Conservation (phyloP, 139 green algal species). For the Closterium sp. region DNA sequence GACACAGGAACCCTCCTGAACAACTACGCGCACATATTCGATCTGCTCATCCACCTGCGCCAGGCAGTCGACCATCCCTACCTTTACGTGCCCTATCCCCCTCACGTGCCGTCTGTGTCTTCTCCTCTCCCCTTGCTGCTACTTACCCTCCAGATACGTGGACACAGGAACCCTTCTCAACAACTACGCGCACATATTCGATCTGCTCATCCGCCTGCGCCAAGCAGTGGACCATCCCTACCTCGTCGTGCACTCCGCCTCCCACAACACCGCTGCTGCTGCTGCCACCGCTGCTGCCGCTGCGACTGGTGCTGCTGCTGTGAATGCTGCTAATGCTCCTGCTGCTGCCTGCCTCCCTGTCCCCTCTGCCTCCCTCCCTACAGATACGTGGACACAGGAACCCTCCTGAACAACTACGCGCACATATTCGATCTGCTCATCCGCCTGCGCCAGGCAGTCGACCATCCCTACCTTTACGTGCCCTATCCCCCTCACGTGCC, state of each 20-base stretch:
- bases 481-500: not conserved
- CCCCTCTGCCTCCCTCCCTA: not conserved
- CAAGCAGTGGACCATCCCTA: slow-evolving; percentile 82
- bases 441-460: too few relatives aligned
- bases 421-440: slow-evolving; percentile 96
- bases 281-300: not conserved
- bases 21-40: slow-evolving; percentile 87
- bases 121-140: too few relatives aligned
- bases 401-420: slow-evolving; percentile 62
- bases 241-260: slow-evolving; percentile 74
- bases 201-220: slow-evolving; percentile 84
- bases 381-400: slow-evolving; percentile 51
- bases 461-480: too few relatives aligned
- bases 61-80: too few relatives aligned
- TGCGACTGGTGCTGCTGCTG: too few relatives aligned
- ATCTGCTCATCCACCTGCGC: slow-evolving; percentile 89
- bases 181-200: slow-evolving; percentile 88
- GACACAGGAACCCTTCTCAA: slow-evolving; percentile 54
- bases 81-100: not conserved
- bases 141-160: slow-evolving; percentile 29
- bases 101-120: not conserved
- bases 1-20: slow-evolving; percentile 52
- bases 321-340: too few relatives aligned
- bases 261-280: slow-evolving; percentile 19
- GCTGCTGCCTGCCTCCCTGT: not conserved